Percentiles rank a stretch among this genome's conserved stretches.
Evolutionary conservation across 1,284 basidiomycete genomes (phyloP).

Genomic region (Mycena citricolor): DNA sequence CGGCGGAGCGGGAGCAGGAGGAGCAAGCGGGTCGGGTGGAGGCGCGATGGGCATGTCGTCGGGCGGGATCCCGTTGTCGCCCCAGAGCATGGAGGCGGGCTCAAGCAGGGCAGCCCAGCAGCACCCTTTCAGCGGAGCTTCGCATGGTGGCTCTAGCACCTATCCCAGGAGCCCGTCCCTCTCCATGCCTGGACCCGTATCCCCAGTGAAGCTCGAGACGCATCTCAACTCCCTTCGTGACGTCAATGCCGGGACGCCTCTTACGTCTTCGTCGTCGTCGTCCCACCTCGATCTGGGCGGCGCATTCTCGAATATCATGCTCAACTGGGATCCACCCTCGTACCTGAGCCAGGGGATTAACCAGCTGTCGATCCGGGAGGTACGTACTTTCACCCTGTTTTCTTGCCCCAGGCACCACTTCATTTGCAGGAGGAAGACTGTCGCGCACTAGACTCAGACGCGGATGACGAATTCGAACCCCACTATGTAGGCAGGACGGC

Average conservation of each 20-base stretch:
- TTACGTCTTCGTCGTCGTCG: constrained; percentile 21
- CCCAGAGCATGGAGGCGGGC: too few species aligned
- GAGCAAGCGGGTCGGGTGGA: too few species aligned
- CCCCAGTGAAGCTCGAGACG: constrained; percentile 20
- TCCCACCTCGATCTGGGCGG: constrained; percentile 19
- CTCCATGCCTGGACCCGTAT: constrained; percentile 10
- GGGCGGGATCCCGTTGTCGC: constrained; percentile 5
- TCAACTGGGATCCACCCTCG: constrained; percentile 19
- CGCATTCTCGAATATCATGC: constrained; percentile 20
- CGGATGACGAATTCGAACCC: constrained; percentile 24
- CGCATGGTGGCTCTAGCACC: constrained; percentile 13
- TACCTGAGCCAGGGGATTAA: constrained; percentile 4
- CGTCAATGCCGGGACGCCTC: constrained; percentile 20
- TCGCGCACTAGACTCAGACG: constrained; percentile 23
- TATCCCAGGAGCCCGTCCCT: constrained; percentile 18
- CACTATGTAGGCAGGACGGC: constrained; percentile 24
- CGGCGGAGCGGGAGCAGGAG: constrained; percentile 8
- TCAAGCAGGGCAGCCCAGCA: too few species aligned
- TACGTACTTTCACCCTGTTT: neutral
- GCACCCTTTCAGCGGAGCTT: constrained; percentile 6
- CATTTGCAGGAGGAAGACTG: constrained; percentile 13
- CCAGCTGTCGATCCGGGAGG: constrained; percentile 2
- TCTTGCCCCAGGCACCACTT: too few species aligned
- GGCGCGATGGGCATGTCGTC: too few species aligned
- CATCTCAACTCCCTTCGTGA: constrained; percentile 21